Conservation (phyloP, 164 flowering plant species). For the Stephania yunnanensis region DNA sequence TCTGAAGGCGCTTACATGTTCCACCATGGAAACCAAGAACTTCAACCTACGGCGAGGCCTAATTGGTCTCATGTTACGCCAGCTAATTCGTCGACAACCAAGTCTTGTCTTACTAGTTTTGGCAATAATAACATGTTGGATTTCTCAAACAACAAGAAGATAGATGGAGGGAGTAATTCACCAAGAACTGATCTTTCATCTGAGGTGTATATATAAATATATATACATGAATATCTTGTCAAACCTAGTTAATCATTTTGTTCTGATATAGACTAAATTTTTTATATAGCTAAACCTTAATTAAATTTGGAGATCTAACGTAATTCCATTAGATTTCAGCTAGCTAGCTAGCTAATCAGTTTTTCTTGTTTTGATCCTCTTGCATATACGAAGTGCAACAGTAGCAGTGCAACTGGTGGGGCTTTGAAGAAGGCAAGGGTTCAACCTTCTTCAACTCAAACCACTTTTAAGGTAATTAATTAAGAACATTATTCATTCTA, state of each 20-base stretch:
- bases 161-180: constrained; percentile 26
- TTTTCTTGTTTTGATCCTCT: neutral
- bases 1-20: constrained; percentile 25
- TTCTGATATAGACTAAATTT: neutral
- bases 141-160: constrained; percentile 43
- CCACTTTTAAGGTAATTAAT: constrained; percentile 56
- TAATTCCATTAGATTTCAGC: neutral
- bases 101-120: constrained; percentile 60
- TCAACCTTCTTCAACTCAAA: constrained; percentile 55
- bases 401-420: constrained; percentile 59
- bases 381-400: constrained; percentile 40
- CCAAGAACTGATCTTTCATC: constrained; percentile 48
- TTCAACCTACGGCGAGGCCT: constrained; percentile 27
- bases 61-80: constrained; percentile 43
- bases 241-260: too few species aligned
- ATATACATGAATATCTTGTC: neutral
- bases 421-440: constrained; percentile 75
- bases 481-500: neutral
- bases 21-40: constrained; percentile 36
- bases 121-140: constrained; percentile 55
- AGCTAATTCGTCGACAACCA: constrained; percentile 39
- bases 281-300: too few species aligned
- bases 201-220: constrained; percentile 43
- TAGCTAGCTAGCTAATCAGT: neutral
- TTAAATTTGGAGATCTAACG: neutral